phyloP scores from a whole-genome alignment of 805 yeast species.

The Spathaspora boniae region DNA sequence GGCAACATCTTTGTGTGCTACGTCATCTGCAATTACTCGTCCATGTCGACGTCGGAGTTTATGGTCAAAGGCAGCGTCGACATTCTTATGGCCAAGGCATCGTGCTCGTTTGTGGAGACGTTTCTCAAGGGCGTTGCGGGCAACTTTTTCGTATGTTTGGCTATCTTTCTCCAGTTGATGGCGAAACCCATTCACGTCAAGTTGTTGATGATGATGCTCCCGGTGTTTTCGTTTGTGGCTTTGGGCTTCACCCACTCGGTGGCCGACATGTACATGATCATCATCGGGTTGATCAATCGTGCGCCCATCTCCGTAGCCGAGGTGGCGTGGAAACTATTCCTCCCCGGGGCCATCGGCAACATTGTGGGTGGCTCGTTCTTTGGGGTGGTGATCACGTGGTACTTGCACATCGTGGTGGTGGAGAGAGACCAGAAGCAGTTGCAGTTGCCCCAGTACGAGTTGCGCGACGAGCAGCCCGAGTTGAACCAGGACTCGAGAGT shows the following conservation, averaged over 20 bases:
- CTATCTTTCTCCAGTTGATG: constrained; percentile 72
- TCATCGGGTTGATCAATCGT: constrained; percentile 65
- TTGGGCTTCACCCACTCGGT: constrained; percentile 78
- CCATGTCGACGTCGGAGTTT: constrained; percentile 37
- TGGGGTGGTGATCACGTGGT: constrained; percentile 65
- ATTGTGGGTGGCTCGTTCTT: constrained; percentile 75
- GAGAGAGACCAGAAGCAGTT: constrained; percentile 63
- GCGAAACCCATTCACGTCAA: constrained; percentile 80
- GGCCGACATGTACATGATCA: constrained; percentile 73
- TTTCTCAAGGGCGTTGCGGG: constrained; percentile 72
- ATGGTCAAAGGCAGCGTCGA: constrained; percentile 48
- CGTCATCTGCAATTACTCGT: constrained; percentile 56
- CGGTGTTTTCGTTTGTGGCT: constrained; percentile 74
- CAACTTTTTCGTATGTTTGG: constrained; percentile 72
- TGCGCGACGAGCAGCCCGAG: constrained; percentile 79
- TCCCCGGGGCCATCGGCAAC: constrained; percentile 74
- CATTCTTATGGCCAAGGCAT: constrained; percentile 42
- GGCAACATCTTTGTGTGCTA: constrained; percentile 65
- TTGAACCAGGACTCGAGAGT: constrained; percentile 76
- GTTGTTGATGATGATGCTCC: constrained; percentile 57
- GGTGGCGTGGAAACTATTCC: constrained; percentile 68
- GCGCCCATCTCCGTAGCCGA: constrained; percentile 60
- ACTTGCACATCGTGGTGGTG: constrained; percentile 66
- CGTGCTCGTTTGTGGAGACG: constrained; percentile 54
- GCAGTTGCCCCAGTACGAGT: constrained; percentile 65